A percentile compares a stretch with the other conserved stretches of the same genome.
Conservation (phyloP, 2,329 filamentous ascomycete species). For the Ceratocystis ficicola region DNA sequence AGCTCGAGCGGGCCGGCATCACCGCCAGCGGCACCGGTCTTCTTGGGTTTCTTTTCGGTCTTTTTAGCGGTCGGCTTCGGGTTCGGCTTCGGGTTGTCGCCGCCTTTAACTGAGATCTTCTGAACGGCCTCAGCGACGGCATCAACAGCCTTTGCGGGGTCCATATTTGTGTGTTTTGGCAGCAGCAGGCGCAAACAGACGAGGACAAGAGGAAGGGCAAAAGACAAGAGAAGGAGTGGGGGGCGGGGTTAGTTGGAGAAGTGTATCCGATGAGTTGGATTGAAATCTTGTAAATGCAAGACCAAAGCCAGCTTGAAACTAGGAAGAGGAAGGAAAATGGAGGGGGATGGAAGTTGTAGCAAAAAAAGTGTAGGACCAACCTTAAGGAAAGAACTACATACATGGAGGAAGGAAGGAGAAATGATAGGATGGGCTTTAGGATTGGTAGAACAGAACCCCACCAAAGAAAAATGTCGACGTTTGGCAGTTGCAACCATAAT, state of each 20-base stretch:
- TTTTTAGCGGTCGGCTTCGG: constrained; percentile 28
- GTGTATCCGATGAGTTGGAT: neutral
- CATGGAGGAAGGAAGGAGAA: neutral
- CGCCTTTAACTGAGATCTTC: constrained; percentile 43
- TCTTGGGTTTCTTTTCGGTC: constrained; percentile 39
- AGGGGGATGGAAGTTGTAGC: neutral
- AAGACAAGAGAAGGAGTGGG: neutral
- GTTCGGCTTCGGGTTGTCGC: constrained; percentile 22
- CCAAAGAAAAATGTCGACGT: constrained; percentile 9
- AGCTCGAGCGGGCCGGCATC: constrained; percentile 36
- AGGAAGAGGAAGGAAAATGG: constrained; percentile 1
- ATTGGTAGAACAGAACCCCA: constrained; percentile 7
- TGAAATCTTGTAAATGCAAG: neutral
- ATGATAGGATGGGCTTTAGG: neutral
- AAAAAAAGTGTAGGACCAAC: neutral
- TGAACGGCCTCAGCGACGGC: constrained; percentile 46
- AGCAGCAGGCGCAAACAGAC: neutral
- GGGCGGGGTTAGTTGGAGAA: neutral
- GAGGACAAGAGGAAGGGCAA: neutral
- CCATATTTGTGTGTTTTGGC: constrained; percentile 30
- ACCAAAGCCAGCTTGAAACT: neutral
- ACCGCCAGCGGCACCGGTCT: constrained; percentile 30
- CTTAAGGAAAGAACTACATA: neutral
- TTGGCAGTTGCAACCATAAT: constrained; percentile 1
- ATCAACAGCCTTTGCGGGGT: constrained; percentile 38